Conservation (phyloP, 2,329 filamentous ascomycete genomes). For the Biscogniauxia mediterranea region DNA sequence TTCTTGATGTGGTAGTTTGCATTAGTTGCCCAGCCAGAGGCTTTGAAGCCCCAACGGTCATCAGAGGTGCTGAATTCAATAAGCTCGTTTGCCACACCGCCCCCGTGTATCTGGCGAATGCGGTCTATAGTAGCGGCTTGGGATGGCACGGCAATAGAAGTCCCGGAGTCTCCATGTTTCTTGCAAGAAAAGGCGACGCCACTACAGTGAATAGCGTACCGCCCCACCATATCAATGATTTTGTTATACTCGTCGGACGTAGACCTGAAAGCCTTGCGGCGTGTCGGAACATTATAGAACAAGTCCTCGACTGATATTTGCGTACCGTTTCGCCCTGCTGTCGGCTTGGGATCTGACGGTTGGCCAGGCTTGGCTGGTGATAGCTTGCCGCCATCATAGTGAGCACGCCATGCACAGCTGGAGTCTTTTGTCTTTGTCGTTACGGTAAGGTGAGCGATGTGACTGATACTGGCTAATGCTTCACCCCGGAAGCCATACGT, state of each 20-base stretch:
- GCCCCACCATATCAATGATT: constrained; percentile 90
- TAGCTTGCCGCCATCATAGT: constrained; percentile 81
- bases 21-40: constrained; percentile 79
- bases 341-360: constrained; percentile 78
- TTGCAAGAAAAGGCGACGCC: constrained; percentile 96
- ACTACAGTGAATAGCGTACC: constrained; percentile 87
- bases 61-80: constrained; percentile 73
- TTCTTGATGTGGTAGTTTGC: constrained; percentile 94
- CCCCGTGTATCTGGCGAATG: constrained; percentile 87
- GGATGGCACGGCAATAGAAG: constrained; percentile 75
- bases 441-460: constrained; percentile 93
- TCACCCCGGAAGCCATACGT: constrained; percentile 99
- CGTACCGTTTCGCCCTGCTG: constrained; percentile 83
- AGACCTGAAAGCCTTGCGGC: constrained; percentile 86
- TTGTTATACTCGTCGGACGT: constrained; percentile 95
- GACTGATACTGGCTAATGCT: constrained; percentile 94
- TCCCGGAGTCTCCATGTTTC: constrained; percentile 85
- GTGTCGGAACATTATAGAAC: constrained; percentile 93
- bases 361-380: constrained; percentile 85
- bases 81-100: constrained; percentile 81
- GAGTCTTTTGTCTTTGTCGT: constrained; percentile 92
- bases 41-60: constrained; percentile 78
- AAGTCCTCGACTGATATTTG: constrained; percentile 96
- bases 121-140: constrained; percentile 73
- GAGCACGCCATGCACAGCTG: constrained; percentile 83